Base-by-base conservation (phyloP, 495 filamentous ascomycete genomes). In the Xylaria longipes region DNA sequence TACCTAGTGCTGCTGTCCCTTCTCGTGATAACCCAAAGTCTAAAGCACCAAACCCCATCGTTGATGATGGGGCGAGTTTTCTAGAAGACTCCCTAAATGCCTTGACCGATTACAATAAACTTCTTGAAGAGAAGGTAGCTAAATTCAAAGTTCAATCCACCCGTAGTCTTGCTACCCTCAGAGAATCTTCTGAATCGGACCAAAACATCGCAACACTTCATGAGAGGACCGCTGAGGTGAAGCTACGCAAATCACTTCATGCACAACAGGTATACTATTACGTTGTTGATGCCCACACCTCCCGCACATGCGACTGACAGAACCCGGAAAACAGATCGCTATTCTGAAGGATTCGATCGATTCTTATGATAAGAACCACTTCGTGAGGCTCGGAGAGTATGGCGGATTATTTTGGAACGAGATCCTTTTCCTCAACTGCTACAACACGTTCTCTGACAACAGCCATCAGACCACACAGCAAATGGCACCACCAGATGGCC, bases 51-150 rank as follows among this genome's bases (percentile, higher is more conserved):
- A 61, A 71, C 20, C 25, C 69, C 35, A 31, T 71, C 17, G n/a
- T 33, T 20, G 58, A 64, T 25, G 58, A 70, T 41, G 43, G 58
- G 1, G 54, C 3, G 5, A 69, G 52, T 48, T 37, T 48, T 3
- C 39, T 69, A 46, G 52, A 60, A 45, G 58, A 54, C 7, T 33
- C 57, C 14, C 5, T 64, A 11, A 14, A 22, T 22, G 45, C 35
- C 15, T n/a, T 71, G 25, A 27, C 14, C 15, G 37, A 20, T 15
- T 71, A 71, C 39, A 71, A 71, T 50, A 46, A 25, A 22, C 39
- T 71, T n/a, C 60, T 71, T 48, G 48, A 65, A 25, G 69, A 65
- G 9, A 71, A 65, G 48, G 50, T 65, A 1, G 22, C 60, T 25
- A 64, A 65, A 43, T 71, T 71, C 29, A 46, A 52, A 39, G 20